Evolutionary conservation across 306 rosid species (phyloP), one percentile per base, ranked within the genome.

Genomic region (Quercus parvula): DNA sequence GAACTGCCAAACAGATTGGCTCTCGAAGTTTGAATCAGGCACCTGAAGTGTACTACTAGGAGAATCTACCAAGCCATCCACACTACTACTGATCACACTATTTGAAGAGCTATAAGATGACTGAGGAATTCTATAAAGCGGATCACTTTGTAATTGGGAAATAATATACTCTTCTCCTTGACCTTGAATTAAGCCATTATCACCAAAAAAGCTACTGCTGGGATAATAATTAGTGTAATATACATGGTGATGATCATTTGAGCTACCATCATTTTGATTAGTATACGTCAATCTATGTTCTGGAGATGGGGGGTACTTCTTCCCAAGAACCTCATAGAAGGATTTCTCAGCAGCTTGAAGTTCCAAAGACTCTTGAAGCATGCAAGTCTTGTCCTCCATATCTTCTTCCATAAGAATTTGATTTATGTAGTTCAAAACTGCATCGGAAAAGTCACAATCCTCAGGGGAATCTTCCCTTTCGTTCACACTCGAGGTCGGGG

Each of bases 371-470:
- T 91, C 97, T 78, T 93, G 94, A 78, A 88, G 91, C 94, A 89
- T 90, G 77, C 96, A 90, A 49, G 90, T 84, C 87, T 87, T 93
- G 56, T 91, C 99, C 79, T 93, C 99, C 89, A 91, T 80, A 75
- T 93, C 99, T 83, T 93, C 98, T 76, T 96, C 98, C 99, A 96
- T 96, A 20, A 96, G 99, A 76, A 93, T 96, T 87, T 91, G 96
- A 86, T 71, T 91, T 64, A 96, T 96, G 85, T 88, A 96, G 10
- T 79, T 77, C 88, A 96, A 89, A 84, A 91, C 87, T 3, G 85
- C 81, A 90, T 96, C 97, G 22, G 98, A 91, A 85, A 96, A 96
- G 58, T 96, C 99, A 78, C 94, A 96, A 5, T 93, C 97, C 81
- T 96, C 99, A 2, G 81, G 87, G 27, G 86, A 92, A 86, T 87